Percentiles rank a stretch among this genome's conserved stretches.
Evolutionary conservation across 371 early-diverging fungal genomes (phyloP).

Genomic region (Mortierella sp.): DNA sequence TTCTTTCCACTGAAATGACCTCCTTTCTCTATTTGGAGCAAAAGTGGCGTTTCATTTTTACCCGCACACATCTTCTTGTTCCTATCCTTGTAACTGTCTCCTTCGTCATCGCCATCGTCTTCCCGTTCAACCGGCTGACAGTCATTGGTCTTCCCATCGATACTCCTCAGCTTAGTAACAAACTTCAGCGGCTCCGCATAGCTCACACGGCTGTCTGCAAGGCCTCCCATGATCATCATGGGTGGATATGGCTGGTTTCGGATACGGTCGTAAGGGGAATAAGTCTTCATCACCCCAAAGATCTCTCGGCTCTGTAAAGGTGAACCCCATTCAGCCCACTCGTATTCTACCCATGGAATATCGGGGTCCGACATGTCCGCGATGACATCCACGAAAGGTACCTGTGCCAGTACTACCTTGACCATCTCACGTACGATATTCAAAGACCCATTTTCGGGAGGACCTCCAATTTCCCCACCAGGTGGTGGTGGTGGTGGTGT

Average conservation of each 20-base stretch:
- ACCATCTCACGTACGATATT: conserved; percentile 56
- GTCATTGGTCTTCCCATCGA: conserved; percentile 49
- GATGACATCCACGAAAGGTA: conserved; percentile 69
- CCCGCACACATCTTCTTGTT: conserved; percentile 39
- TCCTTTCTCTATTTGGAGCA: conserved; percentile 56
- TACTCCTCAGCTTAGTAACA: conserved; percentile 62
- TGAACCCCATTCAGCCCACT: conserved; percentile 69
- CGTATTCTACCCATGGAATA: conserved; percentile 70
- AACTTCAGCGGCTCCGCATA: conserved; percentile 68
- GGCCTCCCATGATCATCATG: conserved; percentile 60
- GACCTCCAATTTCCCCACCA: neutral
- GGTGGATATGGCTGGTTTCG: conserved; percentile 53
- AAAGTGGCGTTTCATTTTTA: conserved; percentile 46
- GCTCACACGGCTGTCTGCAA: conserved; percentile 62
- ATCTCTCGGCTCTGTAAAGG: conserved; percentile 58
- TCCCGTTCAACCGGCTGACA: conserved; percentile 16
- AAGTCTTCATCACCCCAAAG: conserved; percentile 60
- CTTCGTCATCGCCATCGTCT: neutral
- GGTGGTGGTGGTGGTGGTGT: neutral
- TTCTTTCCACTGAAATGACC: conserved; percentile 50
- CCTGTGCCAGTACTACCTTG: conserved; percentile 62
- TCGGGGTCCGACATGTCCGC: conserved; percentile 61
- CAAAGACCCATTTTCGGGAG: neutral
- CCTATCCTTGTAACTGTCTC: neutral
- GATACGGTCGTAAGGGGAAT: conserved; percentile 66